These are phyloP conservation scores for Melanomma pulvis-pyrius DNA, from an alignment of 495 filamentous ascomycete species.

Conservation along the genomic window DNA sequence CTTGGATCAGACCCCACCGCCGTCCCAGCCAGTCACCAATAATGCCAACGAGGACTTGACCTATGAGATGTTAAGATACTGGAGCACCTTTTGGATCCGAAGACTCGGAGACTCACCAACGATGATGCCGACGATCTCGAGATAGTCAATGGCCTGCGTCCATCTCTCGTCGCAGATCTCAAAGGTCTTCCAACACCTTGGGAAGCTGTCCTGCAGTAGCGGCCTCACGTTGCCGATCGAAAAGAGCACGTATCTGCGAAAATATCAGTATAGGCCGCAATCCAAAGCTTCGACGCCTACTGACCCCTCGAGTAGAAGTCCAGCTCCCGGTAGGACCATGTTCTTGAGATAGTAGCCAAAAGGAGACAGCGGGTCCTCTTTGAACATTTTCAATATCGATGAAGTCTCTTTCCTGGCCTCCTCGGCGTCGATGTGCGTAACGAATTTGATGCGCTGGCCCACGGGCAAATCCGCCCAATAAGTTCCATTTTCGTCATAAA, in stretches of 20 bases:
- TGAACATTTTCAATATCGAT: conserved; percentile 73
- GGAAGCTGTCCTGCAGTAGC: conserved; percentile 70
- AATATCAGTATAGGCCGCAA: neutral
- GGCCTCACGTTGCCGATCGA: conserved; percentile 87
- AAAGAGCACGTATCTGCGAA: conserved; percentile 77
- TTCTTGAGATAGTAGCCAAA: conserved; percentile 82
- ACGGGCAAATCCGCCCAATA: conserved; percentile 89
- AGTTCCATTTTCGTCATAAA: conserved; percentile 72
- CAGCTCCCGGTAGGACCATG: conserved; percentile 85
- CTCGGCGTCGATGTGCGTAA: conserved; percentile 64
- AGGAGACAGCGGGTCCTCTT: conserved; percentile 76
- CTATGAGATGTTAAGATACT: conserved; percentile 11
- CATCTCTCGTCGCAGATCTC: conserved; percentile 71
- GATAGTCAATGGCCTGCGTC: conserved; percentile 76
- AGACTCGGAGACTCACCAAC: conserved; percentile 61
- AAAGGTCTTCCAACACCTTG: conserved; percentile 68
- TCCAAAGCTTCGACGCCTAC: conserved; percentile 16
- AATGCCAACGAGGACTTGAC: conserved; percentile 65
- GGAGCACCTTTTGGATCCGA: neutral
- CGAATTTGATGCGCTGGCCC: conserved; percentile 67
- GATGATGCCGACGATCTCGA: conserved; percentile 88
- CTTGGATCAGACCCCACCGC: conserved; percentile 89
- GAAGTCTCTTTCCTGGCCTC: conserved; percentile 68
- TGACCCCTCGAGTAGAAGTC: conserved; percentile 82
- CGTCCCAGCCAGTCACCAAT: conserved; percentile 69